phyloP scores from a whole-genome alignment of 2,329 filamentous ascomycete genomes.

The Aspergillus niger region DNA sequence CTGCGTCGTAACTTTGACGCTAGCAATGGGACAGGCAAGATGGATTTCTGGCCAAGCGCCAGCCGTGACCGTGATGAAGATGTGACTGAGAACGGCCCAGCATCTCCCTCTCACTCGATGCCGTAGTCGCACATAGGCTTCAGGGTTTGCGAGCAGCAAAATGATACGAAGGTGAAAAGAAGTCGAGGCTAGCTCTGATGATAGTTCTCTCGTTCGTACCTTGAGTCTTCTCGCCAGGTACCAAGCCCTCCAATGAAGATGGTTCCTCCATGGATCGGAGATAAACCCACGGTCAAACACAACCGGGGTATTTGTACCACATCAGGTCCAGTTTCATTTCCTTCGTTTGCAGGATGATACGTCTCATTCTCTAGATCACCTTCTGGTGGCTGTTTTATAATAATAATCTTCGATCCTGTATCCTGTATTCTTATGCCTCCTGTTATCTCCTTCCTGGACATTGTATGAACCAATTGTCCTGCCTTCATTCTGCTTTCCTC shows the following conservation, averaged over 20 bases:
- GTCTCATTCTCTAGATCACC: neutral
- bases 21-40: neutral
- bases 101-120: neutral
- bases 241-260: neutral
- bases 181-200: no score
- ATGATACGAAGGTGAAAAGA: no score
- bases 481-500: neutral
- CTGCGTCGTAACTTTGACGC: neutral
- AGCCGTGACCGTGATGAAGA: neutral
- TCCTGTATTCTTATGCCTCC: neutral
- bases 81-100: conserved; percentile 2
- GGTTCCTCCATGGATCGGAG: neutral
- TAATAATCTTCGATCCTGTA: neutral
- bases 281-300: neutral
- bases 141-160: no score
- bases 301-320: conserved; percentile 20
- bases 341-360: neutral
- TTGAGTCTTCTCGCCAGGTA: neutral
- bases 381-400: neutral
- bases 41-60: conserved; percentile 7
- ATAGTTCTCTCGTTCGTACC: no score
- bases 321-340: conserved; percentile 6
- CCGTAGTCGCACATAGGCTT: neutral
- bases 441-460: neutral
- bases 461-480: neutral